Conservation (phyloP, 768 basidiomycete genomes). For the Hortiboletus flavorubellus region DNA sequence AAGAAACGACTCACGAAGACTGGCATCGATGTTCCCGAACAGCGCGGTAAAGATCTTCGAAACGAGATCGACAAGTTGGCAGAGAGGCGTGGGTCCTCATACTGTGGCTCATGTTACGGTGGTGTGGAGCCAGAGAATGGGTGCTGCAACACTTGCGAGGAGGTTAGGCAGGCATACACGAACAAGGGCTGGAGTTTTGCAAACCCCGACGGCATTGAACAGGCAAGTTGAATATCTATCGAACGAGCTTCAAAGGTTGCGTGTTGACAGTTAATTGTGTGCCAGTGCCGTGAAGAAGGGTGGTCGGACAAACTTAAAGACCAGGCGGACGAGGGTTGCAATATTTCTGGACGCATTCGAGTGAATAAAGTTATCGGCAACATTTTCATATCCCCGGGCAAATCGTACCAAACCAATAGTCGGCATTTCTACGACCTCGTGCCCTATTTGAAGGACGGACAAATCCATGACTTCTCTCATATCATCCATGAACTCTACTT, state of each 20-base stretch:
- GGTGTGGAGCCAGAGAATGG: conserved; percentile 70
- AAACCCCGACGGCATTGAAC: conserved; percentile 88
- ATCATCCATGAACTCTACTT: conserved; percentile 79
- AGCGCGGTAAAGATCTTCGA: conserved; percentile 59
- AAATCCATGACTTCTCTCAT: conserved; percentile 94
- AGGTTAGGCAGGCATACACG: conserved; percentile 86
- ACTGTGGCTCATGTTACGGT: conserved; percentile 97
- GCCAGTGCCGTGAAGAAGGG: conserved; percentile 86
- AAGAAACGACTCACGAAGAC: conserved; percentile 71
- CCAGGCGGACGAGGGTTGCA: conserved; percentile 93
- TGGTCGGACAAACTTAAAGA: conserved; percentile 94
- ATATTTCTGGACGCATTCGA: conserved; percentile 83
- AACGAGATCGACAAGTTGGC: conserved; percentile 87
- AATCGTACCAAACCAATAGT: conserved; percentile 86
- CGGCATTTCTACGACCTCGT: conserved; percentile 86
- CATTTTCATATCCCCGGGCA: conserved; percentile 91
- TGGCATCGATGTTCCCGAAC: conserved; percentile 58
- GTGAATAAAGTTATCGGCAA: conserved; percentile 98
- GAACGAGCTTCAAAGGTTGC: neutral
- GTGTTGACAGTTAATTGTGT: neutral
- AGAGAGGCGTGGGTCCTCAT: conserved; percentile 53
- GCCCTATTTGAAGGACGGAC: conserved; percentile 86
- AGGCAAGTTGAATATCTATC: conserved; percentile 50
- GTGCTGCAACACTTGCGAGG: conserved; percentile 96
- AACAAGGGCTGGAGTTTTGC: conserved; percentile 94